phyloP scores from a whole-genome alignment of 2,329 filamentous ascomycete species.

The Cladosporium oxysporum region DNA sequence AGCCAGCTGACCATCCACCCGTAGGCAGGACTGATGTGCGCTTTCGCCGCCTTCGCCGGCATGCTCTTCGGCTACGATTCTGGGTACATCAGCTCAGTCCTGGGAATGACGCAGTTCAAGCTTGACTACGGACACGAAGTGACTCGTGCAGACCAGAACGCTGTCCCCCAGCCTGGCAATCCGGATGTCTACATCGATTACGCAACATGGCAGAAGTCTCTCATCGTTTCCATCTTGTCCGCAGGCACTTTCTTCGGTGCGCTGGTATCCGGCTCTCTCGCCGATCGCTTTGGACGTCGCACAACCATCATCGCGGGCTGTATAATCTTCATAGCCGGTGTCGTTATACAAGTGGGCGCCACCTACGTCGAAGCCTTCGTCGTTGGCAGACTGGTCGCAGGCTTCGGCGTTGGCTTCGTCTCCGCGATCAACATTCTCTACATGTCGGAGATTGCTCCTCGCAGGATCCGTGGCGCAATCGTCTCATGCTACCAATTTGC shows the following conservation, averaged over 20 bases:
- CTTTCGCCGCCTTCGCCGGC: slow-evolving; percentile 62
- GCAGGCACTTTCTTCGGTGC: slow-evolving; percentile 77
- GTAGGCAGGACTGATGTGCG: slow-evolving; percentile 61
- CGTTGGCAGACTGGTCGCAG: slow-evolving; percentile 72
- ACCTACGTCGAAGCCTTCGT: slow-evolving; percentile 64
- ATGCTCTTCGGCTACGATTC: slow-evolving; percentile 64
- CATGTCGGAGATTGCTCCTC: slow-evolving; percentile 49
- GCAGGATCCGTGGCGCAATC: slow-evolving; percentile 74
- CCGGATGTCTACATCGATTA: slow-evolving; percentile 31
- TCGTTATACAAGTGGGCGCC: slow-evolving; percentile 61
- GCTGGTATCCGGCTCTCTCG: slow-evolving; percentile 58
- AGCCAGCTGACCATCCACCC: background rate
- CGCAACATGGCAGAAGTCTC: slow-evolving; percentile 49
- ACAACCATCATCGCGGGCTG: slow-evolving; percentile 63
- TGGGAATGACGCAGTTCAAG: slow-evolving; percentile 54
- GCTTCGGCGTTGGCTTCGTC: slow-evolving; percentile 71
- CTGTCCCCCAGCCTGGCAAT: slow-evolving; percentile 17
- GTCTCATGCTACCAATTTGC: slow-evolving; percentile 82
- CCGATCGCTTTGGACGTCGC: slow-evolving; percentile 67
- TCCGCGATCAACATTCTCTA: slow-evolving; percentile 61
- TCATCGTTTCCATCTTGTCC: slow-evolving; percentile 73
- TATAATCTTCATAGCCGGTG: slow-evolving; percentile 60
- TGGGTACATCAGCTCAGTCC: slow-evolving; percentile 56
- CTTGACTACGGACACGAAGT: slow-evolving; percentile 35
- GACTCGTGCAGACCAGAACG: slow-evolving; percentile 7